phyloP scores from a whole-genome alignment of 768 basidiomycete species.

The Russula virescens region DNA sequence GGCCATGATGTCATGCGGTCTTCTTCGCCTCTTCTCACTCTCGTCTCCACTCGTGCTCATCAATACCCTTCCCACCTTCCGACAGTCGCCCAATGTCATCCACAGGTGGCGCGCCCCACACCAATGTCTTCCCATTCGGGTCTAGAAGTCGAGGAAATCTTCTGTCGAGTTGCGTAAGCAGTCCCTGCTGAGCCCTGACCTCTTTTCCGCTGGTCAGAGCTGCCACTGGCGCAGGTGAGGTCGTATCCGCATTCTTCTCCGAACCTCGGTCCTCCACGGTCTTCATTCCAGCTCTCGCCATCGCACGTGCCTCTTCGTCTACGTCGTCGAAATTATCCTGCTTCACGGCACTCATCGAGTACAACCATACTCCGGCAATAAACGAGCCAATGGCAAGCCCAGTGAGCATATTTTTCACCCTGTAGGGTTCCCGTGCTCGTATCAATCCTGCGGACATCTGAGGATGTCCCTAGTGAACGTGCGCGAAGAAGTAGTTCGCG shows the following conservation, averaged over 20 bases:
- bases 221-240: neutral
- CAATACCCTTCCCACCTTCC: slow-evolving; percentile 34
- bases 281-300: slow-evolving; percentile 17
- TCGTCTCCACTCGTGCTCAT: too few relatives aligned
- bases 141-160: slow-evolving; percentile 40
- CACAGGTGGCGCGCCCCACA: slow-evolving; percentile 61
- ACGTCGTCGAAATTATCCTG: slow-evolving; percentile 25
- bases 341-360: slow-evolving; percentile 67
- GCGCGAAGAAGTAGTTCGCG: neutral
- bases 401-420: slow-evolving; percentile 69
- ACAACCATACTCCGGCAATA: slow-evolving; percentile 78
- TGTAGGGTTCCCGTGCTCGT: slow-evolving; percentile 84
- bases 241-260: neutral
- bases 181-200: neutral
- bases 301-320: slow-evolving; percentile 56
- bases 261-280: neutral
- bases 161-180: neutral
- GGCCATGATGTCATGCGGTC: neutral
- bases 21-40: slow-evolving; percentile 24
- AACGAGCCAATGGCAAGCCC: slow-evolving; percentile 69
- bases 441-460: slow-evolving; percentile 74
- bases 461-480: neutral
- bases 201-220: neutral
- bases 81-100: slow-evolving; percentile 41
- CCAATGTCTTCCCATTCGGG: slow-evolving; percentile 45